These are phyloP conservation scores for Penicillium salamii DNA, from an alignment of 495 filamentous ascomycete species.

Conservation along the genomic window DNA sequence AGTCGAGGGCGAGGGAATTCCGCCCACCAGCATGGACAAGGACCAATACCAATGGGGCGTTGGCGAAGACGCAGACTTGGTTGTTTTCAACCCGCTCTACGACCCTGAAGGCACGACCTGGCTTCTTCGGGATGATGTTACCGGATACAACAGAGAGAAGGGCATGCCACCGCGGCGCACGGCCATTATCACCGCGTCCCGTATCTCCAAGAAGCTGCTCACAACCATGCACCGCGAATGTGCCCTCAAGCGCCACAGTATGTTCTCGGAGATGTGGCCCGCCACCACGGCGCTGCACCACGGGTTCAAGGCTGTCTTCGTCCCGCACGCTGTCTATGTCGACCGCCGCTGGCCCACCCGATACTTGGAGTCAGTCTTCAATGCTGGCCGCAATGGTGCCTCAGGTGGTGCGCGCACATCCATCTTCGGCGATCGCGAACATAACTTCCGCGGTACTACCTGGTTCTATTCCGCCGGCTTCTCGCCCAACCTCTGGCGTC, in stretches of 20 bases:
- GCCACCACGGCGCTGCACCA: slow-evolving; percentile 84
- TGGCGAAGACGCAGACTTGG: slow-evolving; percentile 87
- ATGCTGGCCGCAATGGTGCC: slow-evolving; percentile 79
- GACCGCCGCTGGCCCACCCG: slow-evolving; percentile 84
- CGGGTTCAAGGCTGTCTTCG: slow-evolving; percentile 91
- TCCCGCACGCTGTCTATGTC: slow-evolving; percentile 86
- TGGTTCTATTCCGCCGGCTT: slow-evolving; percentile 97
- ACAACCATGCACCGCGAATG: slow-evolving; percentile 88
- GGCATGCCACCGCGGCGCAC: slow-evolving; percentile 75
- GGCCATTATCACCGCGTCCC: slow-evolving; percentile 81
- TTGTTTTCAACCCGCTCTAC: slow-evolving; percentile 92
- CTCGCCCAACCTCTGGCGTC: slow-evolving; percentile 73
- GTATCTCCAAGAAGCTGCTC: slow-evolving; percentile 80
- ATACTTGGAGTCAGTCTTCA: slow-evolving; percentile 79
- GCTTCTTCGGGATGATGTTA: slow-evolving; percentile 82
- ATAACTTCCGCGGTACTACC: slow-evolving; percentile 82
- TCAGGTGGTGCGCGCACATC: slow-evolving; percentile 67
- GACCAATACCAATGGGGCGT: slow-evolving; percentile 87
- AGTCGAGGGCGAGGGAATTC: slow-evolving; percentile 65
- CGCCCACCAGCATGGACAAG: slow-evolving; percentile 67
- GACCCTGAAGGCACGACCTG: slow-evolving; percentile 86
- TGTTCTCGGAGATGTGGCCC: slow-evolving; percentile 97
- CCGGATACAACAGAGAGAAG: slow-evolving; percentile 74
- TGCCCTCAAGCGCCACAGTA: slow-evolving; percentile 72
- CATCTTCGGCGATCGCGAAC: slow-evolving; percentile 82